Evolutionary conservation across 345 rosid species (phyloP).

Genomic region (Brassica nigra): DNA sequence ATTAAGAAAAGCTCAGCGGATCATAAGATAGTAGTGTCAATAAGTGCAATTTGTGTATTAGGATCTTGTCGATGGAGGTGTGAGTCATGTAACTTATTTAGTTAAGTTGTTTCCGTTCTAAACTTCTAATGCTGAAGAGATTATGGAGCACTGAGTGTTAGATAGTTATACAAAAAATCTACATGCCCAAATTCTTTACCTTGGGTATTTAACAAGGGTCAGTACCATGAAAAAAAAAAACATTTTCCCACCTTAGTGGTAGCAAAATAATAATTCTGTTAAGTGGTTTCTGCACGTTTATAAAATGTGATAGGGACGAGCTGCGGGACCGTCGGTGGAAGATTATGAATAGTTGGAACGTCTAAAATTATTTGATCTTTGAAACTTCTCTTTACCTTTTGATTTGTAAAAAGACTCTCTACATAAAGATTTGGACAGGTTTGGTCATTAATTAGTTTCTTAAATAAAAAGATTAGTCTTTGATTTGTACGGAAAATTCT

Average conservation of each 20-base stretch:
- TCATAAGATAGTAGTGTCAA: not conserved
- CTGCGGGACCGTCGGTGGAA: slow-evolving; percentile 31
- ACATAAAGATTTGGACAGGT: slow-evolving; percentile 4
- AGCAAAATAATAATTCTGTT: not conserved
- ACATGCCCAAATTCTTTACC: not conserved
- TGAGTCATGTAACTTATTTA: not conserved
- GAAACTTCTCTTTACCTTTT: slow-evolving; percentile 19
- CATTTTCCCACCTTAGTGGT: not conserved
- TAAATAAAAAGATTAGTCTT: slow-evolving; percentile 4
- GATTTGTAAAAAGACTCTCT: slow-evolving; percentile 19
- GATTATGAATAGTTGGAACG: slow-evolving; percentile 15
- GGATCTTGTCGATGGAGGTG: not conserved
- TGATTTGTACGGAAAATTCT: not conserved
- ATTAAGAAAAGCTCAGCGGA: not conserved
- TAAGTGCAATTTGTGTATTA: not conserved
- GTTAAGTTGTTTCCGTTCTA: not conserved
- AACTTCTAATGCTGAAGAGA: not conserved
- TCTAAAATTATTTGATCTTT: not conserved
- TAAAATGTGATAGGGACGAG: not conserved
- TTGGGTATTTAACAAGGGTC: not conserved
- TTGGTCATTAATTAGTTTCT: slow-evolving; percentile 8
- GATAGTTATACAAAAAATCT: not conserved
- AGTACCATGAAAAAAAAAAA: not conserved
- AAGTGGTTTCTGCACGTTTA: slow-evolving; percentile 15
- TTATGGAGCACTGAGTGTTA: not conserved